A percentile compares a stretch with the other conserved stretches of the same genome.
phyloP scores from a whole-genome alignment of 192 early-diverging fungal genomes.

The Gamsiella multidivaricata region DNA sequence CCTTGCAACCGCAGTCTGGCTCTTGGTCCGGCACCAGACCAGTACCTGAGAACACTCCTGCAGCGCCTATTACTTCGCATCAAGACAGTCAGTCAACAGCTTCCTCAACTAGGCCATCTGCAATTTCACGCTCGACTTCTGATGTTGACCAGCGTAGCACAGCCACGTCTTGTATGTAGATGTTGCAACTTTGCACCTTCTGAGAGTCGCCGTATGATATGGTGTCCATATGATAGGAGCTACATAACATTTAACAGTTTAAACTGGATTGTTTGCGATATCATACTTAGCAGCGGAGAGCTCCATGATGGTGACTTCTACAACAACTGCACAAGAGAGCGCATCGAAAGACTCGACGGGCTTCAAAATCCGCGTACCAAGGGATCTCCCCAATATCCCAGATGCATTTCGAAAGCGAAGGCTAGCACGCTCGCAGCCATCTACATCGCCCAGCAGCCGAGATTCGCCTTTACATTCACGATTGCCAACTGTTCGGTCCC shows the following conservation, averaged over 20 bases:
- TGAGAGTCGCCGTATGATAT: no score
- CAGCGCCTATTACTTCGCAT: not conserved
- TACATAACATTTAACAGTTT: not conserved
- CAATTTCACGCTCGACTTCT: not conserved
- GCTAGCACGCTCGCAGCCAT: constrained; percentile 2
- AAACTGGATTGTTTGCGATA: not conserved
- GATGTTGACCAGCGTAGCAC: not conserved
- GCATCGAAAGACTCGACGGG: not conserved
- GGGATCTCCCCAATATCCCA: constrained; percentile 40
- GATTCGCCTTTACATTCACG: not conserved
- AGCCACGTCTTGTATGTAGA: constrained; percentile 1
- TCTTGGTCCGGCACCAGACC: constrained; percentile 31
- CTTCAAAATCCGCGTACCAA: constrained; percentile 42
- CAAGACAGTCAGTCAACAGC: not conserved
- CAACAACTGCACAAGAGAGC: not conserved
- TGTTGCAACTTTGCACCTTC: not conserved
- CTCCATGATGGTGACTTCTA: not conserved
- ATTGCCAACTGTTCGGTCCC: not conserved
- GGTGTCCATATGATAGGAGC: not conserved
- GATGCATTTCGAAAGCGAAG: constrained; percentile 28
- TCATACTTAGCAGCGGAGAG: not conserved
- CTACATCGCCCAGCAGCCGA: constrained; percentile 1
- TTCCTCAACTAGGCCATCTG: not conserved
- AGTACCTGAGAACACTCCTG: constrained; percentile 14
- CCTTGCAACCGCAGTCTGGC: not conserved